Evolutionary conservation across 225 moss, liverwort and hornwort genomes (phyloP).

Genomic region (Polytrichum commune): DNA sequence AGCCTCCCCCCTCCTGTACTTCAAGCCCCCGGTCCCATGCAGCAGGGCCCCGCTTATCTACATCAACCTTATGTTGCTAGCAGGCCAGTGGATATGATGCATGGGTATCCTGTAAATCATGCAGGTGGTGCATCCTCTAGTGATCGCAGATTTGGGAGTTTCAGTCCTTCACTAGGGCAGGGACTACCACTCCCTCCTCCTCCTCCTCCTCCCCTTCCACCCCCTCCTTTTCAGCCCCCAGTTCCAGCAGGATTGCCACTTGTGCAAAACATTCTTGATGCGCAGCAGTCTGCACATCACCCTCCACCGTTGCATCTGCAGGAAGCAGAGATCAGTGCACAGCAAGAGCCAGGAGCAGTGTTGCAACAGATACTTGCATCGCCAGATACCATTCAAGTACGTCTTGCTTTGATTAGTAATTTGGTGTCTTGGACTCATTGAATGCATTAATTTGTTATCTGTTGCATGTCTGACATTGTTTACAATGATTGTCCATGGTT

Average conservation of each 20-base stretch:
- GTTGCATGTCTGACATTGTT: no score
- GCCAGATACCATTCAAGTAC: slow-evolving; percentile 94
- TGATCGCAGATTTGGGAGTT: slow-evolving; percentile 52
- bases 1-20: slow-evolving; percentile 50
- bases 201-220: slow-evolving; percentile 39
- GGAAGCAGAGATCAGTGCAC: slow-evolving; percentile 52
- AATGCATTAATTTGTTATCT: no score
- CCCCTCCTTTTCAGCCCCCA: slow-evolving; percentile 67
- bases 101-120: slow-evolving; percentile 36
- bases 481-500: neutral
- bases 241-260: slow-evolving; percentile 65
- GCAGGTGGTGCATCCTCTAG: slow-evolving; percentile 40
- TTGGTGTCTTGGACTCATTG: no score
- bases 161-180: slow-evolving; percentile 41
- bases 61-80: slow-evolving; percentile 51
- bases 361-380: slow-evolving; percentile 95
- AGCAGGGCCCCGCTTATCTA: slow-evolving; percentile 45
- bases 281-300: slow-evolving; percentile 31
- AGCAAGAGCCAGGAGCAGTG: slow-evolving; percentile 75
- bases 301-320: slow-evolving; percentile 53
- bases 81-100: slow-evolving; percentile 35
- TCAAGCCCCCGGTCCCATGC: slow-evolving; percentile 40
- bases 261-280: slow-evolving; percentile 31
- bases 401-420: neutral
- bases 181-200: slow-evolving; percentile 28